phyloP scores from a whole-genome alignment of 345 rosid genomes.

The Geranium rotundifolium region DNA sequence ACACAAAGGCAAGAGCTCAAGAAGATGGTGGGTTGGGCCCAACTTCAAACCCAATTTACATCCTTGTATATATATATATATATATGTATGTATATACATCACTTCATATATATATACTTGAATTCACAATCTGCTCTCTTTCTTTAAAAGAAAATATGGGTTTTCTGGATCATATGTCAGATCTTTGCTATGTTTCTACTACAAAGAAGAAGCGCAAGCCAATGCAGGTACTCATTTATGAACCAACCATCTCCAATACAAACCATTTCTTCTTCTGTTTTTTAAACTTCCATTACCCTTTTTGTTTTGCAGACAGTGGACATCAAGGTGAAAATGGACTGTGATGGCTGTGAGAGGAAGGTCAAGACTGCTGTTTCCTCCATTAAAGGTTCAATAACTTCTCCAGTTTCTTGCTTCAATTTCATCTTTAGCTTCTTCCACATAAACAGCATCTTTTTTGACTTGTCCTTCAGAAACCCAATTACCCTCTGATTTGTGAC shows the following conservation, averaged over 20 bases:
- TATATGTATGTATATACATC: no score
- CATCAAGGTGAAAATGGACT: constrained; percentile 53
- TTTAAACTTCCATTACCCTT: neutral
- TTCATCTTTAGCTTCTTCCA: neutral
- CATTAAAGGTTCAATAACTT: constrained; percentile 25
- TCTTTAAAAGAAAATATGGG: constrained; percentile 21
- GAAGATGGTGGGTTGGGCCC: no score
- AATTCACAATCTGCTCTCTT: neutral
- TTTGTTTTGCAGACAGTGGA: constrained; percentile 33
- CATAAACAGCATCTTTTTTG: neutral
- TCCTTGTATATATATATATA: no score
- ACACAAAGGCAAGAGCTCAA: no score
- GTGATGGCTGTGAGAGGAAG: constrained; percentile 48
- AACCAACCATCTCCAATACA: neutral
- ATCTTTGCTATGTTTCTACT: constrained; percentile 18
- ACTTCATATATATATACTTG: no score
- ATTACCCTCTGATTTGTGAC: neutral
- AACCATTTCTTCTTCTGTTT: neutral
- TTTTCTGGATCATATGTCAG: constrained; percentile 28
- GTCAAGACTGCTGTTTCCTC: constrained; percentile 30
- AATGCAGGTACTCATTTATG: constrained; percentile 24
- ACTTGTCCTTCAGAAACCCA: neutral
- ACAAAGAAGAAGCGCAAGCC: constrained; percentile 31
- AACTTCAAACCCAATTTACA: no score
- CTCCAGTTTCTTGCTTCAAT: neutral